Conservation (phyloP, 805 yeast genomes). For the Komagataella mondaviorum region DNA sequence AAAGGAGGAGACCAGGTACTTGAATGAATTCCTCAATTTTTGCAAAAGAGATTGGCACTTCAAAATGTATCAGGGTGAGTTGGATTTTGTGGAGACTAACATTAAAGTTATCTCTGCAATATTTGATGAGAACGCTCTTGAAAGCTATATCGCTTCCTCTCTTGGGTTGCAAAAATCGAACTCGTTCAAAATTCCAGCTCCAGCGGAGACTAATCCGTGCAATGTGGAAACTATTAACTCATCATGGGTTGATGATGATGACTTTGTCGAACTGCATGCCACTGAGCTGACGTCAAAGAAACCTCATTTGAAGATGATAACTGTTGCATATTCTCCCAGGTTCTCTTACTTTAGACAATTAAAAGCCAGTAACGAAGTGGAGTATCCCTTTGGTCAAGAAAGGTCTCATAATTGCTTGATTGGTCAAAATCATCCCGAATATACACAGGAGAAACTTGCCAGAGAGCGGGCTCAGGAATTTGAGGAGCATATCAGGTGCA, state of each 20-base stretch:
- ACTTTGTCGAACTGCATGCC: constrained; percentile 57
- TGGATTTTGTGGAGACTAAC: constrained; percentile 41
- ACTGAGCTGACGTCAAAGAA: constrained; percentile 23
- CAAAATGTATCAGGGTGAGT: constrained; percentile 54
- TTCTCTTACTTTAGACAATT: constrained; percentile 58
- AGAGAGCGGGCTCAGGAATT: constrained; percentile 22
- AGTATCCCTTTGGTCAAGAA: constrained; percentile 48
- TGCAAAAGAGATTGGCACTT: constrained; percentile 27
- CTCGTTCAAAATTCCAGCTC: neutral
- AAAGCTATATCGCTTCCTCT: neutral
- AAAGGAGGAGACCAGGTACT: constrained; percentile 30
- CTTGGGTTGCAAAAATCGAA: neutral
- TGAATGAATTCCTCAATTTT: constrained; percentile 30
- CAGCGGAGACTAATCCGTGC: constrained; percentile 5
- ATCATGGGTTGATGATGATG: constrained; percentile 64
- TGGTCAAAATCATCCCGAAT: constrained; percentile 40
- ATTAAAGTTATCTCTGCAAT: constrained; percentile 37
- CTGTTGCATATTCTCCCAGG: constrained; percentile 34
- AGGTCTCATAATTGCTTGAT: constrained; percentile 55
- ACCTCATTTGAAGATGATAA: constrained; percentile 41
- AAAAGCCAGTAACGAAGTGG: constrained; percentile 24
- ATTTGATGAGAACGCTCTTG: constrained; percentile 13
- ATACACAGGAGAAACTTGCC: constrained; percentile 35
- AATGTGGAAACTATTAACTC: constrained; percentile 2
- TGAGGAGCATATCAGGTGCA: constrained; percentile 21